These are phyloP conservation scores for Leucocoprinus birnbaumii DNA, from an alignment of 768 basidiomycete species.

Conservation along the genomic window DNA sequence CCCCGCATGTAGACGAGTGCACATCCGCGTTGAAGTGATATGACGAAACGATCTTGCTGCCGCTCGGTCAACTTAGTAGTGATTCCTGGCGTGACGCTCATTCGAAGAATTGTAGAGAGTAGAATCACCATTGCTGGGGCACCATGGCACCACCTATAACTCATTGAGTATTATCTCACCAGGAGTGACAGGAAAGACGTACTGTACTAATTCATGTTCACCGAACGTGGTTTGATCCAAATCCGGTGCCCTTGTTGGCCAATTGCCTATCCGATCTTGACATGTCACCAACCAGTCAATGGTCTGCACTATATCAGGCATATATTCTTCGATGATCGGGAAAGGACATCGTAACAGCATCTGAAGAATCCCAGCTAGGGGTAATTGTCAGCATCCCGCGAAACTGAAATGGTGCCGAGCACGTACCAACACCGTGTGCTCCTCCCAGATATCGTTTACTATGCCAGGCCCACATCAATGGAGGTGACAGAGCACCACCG, in stretches of 20 bases:
- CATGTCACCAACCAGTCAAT: conserved; percentile 43
- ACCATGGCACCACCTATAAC: conserved; percentile 56
- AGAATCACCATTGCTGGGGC: conserved; percentile 49
- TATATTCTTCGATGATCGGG: conserved; percentile 31
- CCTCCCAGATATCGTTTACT: conserved; percentile 53
- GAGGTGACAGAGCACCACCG: conserved; percentile 15
- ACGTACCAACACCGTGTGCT: conserved; percentile 58
- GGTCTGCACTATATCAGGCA: conserved; percentile 37
- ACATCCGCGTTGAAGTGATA: conserved; percentile 36
- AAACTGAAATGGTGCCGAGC: neutral
- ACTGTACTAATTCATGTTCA: conserved; percentile 48
- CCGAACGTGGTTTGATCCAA: neutral
- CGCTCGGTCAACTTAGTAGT: conserved; percentile 19
- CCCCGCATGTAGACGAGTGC: conserved; percentile 44
- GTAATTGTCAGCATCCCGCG: neutral
- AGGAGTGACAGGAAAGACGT: conserved; percentile 15
- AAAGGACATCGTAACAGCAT: conserved; percentile 43
- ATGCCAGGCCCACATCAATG: conserved; percentile 62
- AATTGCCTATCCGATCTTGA: conserved; percentile 49
- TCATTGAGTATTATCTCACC: neutral
- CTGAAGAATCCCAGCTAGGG: conserved; percentile 50
- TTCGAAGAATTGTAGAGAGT: conserved; percentile 39
- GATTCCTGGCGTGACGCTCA: conserved; percentile 19
- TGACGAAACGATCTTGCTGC: conserved; percentile 24
- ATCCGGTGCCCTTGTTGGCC: conserved; percentile 42